A percentile compares a stretch with the other conserved stretches of the same genome.
phyloP scores from a whole-genome alignment of 2,329 filamentous ascomycete species.

The Arachnomyces sp. region DNA sequence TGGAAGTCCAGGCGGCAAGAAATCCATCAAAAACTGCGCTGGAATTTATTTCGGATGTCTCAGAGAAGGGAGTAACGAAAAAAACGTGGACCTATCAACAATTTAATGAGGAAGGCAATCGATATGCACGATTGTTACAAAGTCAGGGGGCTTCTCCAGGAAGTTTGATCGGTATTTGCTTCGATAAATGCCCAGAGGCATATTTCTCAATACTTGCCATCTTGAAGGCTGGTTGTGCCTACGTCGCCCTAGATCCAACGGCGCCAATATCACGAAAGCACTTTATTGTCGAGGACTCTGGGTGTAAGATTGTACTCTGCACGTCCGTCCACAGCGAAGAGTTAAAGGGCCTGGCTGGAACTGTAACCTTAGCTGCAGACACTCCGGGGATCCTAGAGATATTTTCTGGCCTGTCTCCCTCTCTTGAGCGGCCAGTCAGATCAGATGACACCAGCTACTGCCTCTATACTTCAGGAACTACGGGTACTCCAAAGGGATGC shows the following conservation, averaged over 20 bases:
- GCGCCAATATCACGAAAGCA: conserved; percentile 65
- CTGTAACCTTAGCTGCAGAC: conserved; percentile 43
- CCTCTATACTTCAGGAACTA: conserved; percentile 81
- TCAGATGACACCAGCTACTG: conserved; percentile 66
- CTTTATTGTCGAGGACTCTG: conserved; percentile 71
- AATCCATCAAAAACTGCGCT: conserved; percentile 60
- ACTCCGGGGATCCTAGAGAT: conserved; percentile 27
- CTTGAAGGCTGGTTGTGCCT: conserved; percentile 73
- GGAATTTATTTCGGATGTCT: conserved; percentile 61
- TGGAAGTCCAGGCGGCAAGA: conserved; percentile 55
- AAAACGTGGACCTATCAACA: conserved; percentile 66
- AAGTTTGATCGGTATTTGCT: conserved; percentile 65
- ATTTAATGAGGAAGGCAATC: conserved; percentile 63
- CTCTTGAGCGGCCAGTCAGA: conserved; percentile 26
- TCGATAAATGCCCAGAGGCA: conserved; percentile 77
- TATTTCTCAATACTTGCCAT: conserved; percentile 77
- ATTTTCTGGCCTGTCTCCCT: conserved; percentile 28
- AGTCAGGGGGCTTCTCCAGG: conserved; percentile 46
- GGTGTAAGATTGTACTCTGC: conserved; percentile 56
- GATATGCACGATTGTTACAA: conserved; percentile 59
- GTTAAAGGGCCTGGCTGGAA: conserved; percentile 25
- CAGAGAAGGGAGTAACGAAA: conserved; percentile 39
- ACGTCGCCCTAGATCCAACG: conserved; percentile 69
- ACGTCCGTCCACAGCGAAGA: conserved; percentile 39
- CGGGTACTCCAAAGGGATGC: conserved; percentile 79